Percentiles rank a stretch among this genome's conserved stretches.
Evolutionary conservation across 768 basidiomycete species (phyloP).

Genomic region (Xerocomellus dryophilus): DNA sequence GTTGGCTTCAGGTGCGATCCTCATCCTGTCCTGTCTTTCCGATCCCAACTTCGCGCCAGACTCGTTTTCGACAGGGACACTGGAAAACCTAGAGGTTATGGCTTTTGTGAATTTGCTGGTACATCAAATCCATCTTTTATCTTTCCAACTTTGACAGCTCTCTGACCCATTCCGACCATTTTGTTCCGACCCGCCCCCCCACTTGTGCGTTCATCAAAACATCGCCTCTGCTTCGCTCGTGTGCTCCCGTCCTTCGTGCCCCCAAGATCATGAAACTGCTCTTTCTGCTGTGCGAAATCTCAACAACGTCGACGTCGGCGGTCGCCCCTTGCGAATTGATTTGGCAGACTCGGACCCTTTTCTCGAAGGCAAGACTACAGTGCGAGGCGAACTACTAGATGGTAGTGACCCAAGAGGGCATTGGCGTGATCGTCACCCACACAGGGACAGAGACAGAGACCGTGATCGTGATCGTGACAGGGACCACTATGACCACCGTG

Average conservation of each 20-base stretch:
- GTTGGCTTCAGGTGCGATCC: slow-evolving; percentile 74
- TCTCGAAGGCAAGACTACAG: slow-evolving; percentile 86
- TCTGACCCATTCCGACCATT: slow-evolving; percentile 39
- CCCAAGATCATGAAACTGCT: slow-evolving; percentile 91
- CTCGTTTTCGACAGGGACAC: slow-evolving; percentile 89
- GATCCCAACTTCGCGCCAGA: slow-evolving; percentile 37
- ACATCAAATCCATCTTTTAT: slow-evolving; percentile 40
- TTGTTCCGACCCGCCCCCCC: slow-evolving; percentile 10
- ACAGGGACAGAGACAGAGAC: slow-evolving; percentile 51
- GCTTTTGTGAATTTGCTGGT: slow-evolving; percentile 92
- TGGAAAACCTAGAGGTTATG: slow-evolving; percentile 93
- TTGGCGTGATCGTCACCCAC: slow-evolving; percentile 46
- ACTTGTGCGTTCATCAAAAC: slow-evolving; percentile 8
- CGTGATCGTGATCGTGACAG: slow-evolving; percentile 53
- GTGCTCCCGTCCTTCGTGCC: slow-evolving; percentile 14
- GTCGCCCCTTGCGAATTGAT: slow-evolving; percentile 90
- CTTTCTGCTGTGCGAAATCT: slow-evolving; percentile 93
- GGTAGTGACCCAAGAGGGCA: slow-evolving; percentile 43
- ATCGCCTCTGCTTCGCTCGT: slow-evolving; percentile 3
- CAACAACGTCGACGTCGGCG: slow-evolving; percentile 88
- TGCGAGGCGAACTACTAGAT: slow-evolving; percentile 77
- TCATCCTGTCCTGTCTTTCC: neutral
- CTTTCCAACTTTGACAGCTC: slow-evolving; percentile 22
- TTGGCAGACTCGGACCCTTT: slow-evolving; percentile 91
- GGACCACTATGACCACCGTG: slow-evolving; percentile 31